Evolutionary conservation across 2,329 filamentous ascomycete genomes (phyloP).

Genomic region (Pestalotiopsis sp.): DNA sequence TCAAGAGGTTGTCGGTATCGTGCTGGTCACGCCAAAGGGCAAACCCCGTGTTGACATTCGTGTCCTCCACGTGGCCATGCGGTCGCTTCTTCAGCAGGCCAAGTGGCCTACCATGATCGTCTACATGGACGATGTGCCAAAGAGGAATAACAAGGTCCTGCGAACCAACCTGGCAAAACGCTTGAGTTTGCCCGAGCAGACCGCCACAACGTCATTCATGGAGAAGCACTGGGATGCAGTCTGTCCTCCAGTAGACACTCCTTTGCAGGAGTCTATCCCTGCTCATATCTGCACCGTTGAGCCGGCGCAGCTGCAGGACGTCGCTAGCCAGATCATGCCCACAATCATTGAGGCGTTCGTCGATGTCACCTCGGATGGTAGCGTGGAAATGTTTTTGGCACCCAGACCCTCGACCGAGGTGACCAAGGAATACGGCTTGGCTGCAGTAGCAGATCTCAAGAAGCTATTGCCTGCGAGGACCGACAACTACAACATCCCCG

Average conservation of each 20-base stretch:
- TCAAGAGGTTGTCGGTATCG: conserved; percentile 56
- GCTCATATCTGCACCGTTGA: conserved; percentile 35
- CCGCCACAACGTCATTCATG: conserved; percentile 42
- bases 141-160: conserved; percentile 58
- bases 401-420: conserved; percentile 1
- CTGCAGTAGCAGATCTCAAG: conserved; percentile 2
- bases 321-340: conserved; percentile 17
- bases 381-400: conserved; percentile 6
- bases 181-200: conserved; percentile 42
- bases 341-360: conserved; percentile 8
- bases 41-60: conserved; percentile 47
- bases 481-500: conserved; percentile 29
- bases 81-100: conserved; percentile 47
- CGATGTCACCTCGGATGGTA: conserved; percentile 6
- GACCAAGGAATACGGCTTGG: background rate
- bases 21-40: conserved; percentile 46
- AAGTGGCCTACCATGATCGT: conserved; percentile 53
- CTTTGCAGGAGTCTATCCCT: conserved; percentile 41
- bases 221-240: conserved; percentile 49
- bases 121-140: conserved; percentile 57
- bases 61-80: conserved; percentile 46
- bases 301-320: conserved; percentile 12
- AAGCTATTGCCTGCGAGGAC: conserved; percentile 12
- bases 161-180: conserved; percentile 53
- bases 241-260: conserved; percentile 49